phyloP scores from a whole-genome alignment of 805 yeast genomes.

The Pachysolen tannophilus region DNA sequence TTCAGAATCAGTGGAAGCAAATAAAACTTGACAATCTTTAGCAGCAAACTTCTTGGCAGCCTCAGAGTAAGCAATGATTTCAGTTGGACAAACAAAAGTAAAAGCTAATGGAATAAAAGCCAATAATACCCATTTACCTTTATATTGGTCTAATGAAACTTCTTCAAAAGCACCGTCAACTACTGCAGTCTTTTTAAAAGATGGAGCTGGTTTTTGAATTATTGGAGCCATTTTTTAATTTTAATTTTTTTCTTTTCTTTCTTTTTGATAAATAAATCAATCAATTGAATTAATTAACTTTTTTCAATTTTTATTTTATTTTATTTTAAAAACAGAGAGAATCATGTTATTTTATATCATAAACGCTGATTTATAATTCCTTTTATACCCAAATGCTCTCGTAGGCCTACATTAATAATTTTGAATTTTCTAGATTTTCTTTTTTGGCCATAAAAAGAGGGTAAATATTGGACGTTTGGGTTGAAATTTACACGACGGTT shows the following conservation, averaged over 20 bases:
- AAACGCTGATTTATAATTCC: not conserved
- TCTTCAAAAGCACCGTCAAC: conserved; percentile 96
- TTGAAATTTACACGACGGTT: too few relatives aligned
- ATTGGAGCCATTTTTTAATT: conserved; percentile 65
- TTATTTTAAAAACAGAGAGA: too few relatives aligned
- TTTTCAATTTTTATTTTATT: too few relatives aligned
- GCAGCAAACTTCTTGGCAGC: conserved; percentile 85
- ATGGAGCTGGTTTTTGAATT: conserved; percentile 95
- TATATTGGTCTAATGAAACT: conserved; percentile 86
- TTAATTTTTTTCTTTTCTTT: conserved; percentile 5
- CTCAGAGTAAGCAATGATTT: conserved; percentile 96
- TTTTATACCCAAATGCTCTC: not conserved
- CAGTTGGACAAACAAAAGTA: conserved; percentile 99
- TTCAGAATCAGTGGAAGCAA: conserved; percentile 98
- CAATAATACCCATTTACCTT: conserved; percentile 95
- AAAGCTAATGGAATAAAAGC: conserved; percentile 98
- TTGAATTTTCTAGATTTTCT: too few relatives aligned
- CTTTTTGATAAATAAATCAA: too few relatives aligned
- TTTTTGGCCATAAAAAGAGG: too few relatives aligned
- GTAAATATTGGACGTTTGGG: too few relatives aligned
- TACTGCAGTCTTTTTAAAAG: conserved; percentile 95
- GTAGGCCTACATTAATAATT: too few relatives aligned
- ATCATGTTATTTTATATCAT: conserved; percentile 9
- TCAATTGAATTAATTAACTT: not conserved
- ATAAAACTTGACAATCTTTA: conserved; percentile 80